A percentile compares a stretch with the other conserved stretches of the same genome.
Evolutionary conservation across 1,284 basidiomycete genomes (phyloP).

Genomic region (Cutaneotrichosporon curvatum): DNA sequence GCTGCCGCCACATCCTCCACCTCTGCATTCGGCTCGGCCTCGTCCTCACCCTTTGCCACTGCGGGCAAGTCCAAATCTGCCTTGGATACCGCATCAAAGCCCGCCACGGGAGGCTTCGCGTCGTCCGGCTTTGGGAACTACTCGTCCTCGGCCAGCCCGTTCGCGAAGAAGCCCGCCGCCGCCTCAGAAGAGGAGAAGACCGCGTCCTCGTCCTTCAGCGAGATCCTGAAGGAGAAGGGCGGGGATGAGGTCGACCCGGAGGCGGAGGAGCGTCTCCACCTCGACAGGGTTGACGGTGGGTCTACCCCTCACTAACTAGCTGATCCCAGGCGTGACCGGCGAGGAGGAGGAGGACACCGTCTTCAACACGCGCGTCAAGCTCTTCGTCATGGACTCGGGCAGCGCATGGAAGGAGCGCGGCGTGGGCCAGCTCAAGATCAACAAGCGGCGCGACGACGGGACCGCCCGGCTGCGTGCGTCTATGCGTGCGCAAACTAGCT

Average conservation of each 20-base stretch:
- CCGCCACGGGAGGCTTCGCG: conserved; percentile 15
- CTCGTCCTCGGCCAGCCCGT: conserved; percentile 27
- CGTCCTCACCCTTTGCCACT: conserved; percentile 17
- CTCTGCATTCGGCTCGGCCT: conserved; percentile 10
- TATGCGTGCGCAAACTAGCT: background rate
- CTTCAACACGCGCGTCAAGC: conserved; percentile 75
- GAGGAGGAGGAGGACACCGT: conserved; percentile 86
- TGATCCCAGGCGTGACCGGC: conserved; percentile 65
- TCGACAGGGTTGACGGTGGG: conserved; percentile 66
- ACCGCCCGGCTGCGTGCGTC: conserved; percentile 64
- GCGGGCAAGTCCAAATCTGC: conserved; percentile 10
- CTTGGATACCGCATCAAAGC: conserved; percentile 12
- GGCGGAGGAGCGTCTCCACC: conserved; percentile 45
- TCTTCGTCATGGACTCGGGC: conserved; percentile 64
- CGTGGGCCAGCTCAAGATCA: conserved; percentile 71
- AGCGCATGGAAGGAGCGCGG: conserved; percentile 76
- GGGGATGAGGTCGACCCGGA: conserved; percentile 31
- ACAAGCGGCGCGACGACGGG: conserved; percentile 57
- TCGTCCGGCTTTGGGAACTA: conserved; percentile 35
- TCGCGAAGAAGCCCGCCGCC: conserved; percentile 27
- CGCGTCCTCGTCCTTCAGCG: conserved; percentile 27
- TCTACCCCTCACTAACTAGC: conserved; percentile 6
- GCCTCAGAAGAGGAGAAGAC: conserved; percentile 5
- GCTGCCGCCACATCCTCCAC: conserved; percentile 16
- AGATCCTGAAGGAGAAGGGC: conserved; percentile 34